Evolutionary conservation across 352 stramenopile species (phyloP).

Genomic region (Globisporangium iwayamae): DNA sequence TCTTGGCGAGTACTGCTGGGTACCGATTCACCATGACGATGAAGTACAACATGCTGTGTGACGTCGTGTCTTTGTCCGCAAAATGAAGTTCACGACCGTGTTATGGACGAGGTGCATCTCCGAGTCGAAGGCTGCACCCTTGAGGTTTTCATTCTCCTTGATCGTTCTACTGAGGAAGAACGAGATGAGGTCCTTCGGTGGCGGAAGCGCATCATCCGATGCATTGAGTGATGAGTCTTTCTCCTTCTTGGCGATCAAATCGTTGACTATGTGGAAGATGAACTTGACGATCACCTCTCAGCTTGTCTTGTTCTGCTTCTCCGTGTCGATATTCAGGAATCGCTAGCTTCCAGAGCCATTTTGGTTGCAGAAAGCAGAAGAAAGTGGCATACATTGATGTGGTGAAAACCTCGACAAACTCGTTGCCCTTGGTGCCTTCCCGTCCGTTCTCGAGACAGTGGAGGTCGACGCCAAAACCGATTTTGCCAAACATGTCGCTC

Average conservation of each 20-base stretch:
- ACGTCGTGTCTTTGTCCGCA: conserved; percentile 70
- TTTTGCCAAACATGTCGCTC: conserved; percentile 69
- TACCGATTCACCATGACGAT: conserved; percentile 76
- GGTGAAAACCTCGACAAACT: not conserved
- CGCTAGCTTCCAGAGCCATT: conserved; percentile 50
- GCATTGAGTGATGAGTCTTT: no score
- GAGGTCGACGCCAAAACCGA: conserved; percentile 69
- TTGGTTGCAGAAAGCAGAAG: conserved; percentile 34
- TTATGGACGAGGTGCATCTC: conserved; percentile 30
- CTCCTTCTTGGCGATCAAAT: not conserved
- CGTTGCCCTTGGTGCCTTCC: not conserved
- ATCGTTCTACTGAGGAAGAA: conserved; percentile 35
- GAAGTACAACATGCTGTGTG: conserved; percentile 64
- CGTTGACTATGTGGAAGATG: conserved; percentile 16
- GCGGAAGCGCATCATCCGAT: no score
- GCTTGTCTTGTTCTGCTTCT: conserved; percentile 26
- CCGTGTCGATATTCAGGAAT: conserved; percentile 30
- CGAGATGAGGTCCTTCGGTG: conserved; percentile 31
- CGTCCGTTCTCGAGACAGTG: not conserved
- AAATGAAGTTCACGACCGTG: conserved; percentile 81
- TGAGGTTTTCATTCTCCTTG: conserved; percentile 30
- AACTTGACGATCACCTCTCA: conserved; percentile 33
- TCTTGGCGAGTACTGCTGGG: conserved; percentile 36
- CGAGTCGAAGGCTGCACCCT: not conserved
- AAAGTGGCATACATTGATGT: conserved; percentile 25